Conservation (phyloP, 2,329 filamentous ascomycete genomes). For the Beauveria caledonica region DNA sequence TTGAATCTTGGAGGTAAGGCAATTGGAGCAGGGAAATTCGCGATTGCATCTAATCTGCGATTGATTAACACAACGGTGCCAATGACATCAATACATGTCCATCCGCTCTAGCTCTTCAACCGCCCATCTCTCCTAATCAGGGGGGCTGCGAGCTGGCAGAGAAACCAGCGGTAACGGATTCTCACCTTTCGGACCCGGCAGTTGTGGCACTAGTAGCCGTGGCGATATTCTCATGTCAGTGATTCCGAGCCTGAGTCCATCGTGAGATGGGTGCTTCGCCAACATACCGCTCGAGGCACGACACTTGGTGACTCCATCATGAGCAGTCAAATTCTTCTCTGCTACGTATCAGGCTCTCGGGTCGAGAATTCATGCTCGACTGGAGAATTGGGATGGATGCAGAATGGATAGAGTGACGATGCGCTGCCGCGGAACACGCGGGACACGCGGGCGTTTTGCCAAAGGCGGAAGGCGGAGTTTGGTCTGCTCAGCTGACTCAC, state of each 20-base stretch:
- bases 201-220: slow-evolving; percentile 9
- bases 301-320: slow-evolving; percentile 10
- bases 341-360: not conserved
- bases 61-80: not conserved
- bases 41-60: slow-evolving; percentile 16
- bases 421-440: not conserved
- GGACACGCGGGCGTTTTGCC: not conserved
- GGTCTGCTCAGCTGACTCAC: not conserved
- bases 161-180: not conserved
- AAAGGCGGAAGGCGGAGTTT: not conserved
- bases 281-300: slow-evolving; percentile 12
- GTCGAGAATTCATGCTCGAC: not conserved
- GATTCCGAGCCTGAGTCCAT: not conserved
- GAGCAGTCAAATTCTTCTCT: not conserved
- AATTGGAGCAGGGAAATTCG: slow-evolving; percentile 17
- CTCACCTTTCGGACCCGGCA: slow-evolving; percentile 12
- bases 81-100: not conserved
- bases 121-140: not conserved
- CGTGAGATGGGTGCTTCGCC: not conserved
- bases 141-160: not conserved
- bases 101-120: not conserved
- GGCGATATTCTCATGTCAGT: not conserved
- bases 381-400: not conserved
- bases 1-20: slow-evolving; percentile 16
- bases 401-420: not conserved